Evolutionary conservation across 192 early-diverging fungal species (phyloP).

Genomic region (Backusella circina): DNA sequence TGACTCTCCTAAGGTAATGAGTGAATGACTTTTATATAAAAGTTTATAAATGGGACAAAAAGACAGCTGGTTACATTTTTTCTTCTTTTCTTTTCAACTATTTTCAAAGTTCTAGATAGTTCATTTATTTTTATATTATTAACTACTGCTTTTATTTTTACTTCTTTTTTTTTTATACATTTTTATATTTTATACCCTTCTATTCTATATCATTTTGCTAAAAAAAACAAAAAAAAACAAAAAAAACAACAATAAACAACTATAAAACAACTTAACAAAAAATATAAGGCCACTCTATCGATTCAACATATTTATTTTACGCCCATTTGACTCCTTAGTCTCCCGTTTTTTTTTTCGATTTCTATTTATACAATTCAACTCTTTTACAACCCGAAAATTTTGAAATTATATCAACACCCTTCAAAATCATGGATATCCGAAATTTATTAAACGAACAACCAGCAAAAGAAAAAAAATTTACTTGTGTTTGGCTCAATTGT

Average conservation of each 20-base stretch:
- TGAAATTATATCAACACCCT: not conserved
- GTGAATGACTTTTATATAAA: not conserved
- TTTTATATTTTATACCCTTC: not conserved
- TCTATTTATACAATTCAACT: not conserved
- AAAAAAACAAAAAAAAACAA: too few species aligned
- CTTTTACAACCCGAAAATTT: not conserved
- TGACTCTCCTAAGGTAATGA: not conserved
- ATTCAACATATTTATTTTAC: conserved; percentile 2
- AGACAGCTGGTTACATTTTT: not conserved
- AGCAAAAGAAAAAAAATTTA: conserved; percentile 33
- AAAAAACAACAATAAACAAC: not conserved
- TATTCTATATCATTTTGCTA: not conserved
- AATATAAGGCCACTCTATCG: not conserved
- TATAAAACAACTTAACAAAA: not conserved
- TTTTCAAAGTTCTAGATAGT: not conserved
- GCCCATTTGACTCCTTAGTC: not conserved
- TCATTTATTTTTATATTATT: not conserved
- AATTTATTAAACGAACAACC: conserved; percentile 12
- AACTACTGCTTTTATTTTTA: not conserved
- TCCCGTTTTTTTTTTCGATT: not conserved
- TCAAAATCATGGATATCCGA: conserved; percentile 12
- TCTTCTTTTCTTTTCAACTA: not conserved
- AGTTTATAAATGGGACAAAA: conserved; percentile 5
- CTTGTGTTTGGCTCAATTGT: conserved; percentile 60
- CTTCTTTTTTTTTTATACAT: conserved; percentile 1